phyloP scores from a whole-genome alignment of 306 rosid species.

The Quercus suber region DNA sequence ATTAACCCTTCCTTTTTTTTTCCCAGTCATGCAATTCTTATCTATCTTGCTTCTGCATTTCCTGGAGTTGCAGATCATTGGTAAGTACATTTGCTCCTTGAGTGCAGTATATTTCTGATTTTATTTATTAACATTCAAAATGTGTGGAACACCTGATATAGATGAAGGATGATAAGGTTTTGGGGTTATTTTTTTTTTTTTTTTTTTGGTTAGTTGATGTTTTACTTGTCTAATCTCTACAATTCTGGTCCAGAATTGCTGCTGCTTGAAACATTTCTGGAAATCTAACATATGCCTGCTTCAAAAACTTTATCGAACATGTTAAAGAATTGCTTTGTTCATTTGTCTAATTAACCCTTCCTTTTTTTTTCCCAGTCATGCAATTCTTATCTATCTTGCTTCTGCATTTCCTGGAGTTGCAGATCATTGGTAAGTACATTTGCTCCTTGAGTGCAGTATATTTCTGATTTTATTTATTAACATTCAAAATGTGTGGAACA shows the following conservation, averaged over 20 bases:
- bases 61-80: conserved; percentile 85
- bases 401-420: conserved; percentile 79
- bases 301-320: not conserved
- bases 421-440: conserved; percentile 68
- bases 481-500: not conserved
- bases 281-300: not conserved
- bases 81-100: conserved; percentile 42
- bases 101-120: not conserved
- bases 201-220: no score
- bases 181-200: not conserved
- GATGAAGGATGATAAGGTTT: not conserved
- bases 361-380: conserved; percentile 64
- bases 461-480: not conserved
- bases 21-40: conserved; percentile 85
- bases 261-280: conserved; percentile 4
- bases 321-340: not conserved
- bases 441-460: conserved; percentile 6
- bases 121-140: not conserved
- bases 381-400: conserved; percentile 74
- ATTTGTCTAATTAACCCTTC: not conserved
- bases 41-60: conserved; percentile 70
- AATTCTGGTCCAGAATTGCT: not conserved
- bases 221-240: not conserved
- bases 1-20: conserved; percentile 5
- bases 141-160: not conserved